Evolutionary conservation across 345 rosid species (phyloP).

Genomic region (Hevea brasiliensis): DNA sequence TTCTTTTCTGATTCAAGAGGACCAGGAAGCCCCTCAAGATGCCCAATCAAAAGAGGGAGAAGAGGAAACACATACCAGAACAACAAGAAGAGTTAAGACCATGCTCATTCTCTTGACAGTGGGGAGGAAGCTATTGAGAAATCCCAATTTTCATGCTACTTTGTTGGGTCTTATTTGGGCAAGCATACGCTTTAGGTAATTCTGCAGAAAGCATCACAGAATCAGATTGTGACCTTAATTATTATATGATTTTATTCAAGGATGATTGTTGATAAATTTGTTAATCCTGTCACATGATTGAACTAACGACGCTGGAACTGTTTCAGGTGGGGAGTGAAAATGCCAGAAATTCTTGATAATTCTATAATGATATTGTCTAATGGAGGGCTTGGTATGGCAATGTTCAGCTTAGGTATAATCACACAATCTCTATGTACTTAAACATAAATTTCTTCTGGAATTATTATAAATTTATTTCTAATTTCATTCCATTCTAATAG

Average conservation of each 20-base stretch:
- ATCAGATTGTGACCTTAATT: background rate
- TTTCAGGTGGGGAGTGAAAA: conserved; percentile 58
- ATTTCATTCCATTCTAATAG: conserved; percentile 31
- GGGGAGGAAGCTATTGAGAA: conserved; percentile 60
- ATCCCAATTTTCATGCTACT: conserved; percentile 86
- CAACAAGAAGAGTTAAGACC: conserved; percentile 42
- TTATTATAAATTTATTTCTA: background rate
- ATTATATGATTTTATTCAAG: background rate
- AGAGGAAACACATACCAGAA: conserved; percentile 37
- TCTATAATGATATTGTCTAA: conserved; percentile 64
- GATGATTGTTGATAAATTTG: background rate
- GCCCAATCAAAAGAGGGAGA: conserved; percentile 50
- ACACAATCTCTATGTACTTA: background rate
- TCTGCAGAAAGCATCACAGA: background rate
- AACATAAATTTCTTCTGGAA: background rate
- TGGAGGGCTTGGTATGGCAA: conserved; percentile 98
- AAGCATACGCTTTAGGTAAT: conserved; percentile 69
- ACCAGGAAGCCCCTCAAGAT: conserved; percentile 42
- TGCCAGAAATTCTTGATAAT: conserved; percentile 64
- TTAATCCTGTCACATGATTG: background rate
- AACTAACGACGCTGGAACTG: background rate
- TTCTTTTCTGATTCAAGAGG: conserved; percentile 22
- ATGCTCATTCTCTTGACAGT: conserved; percentile 54
- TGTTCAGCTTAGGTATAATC: conserved; percentile 83
- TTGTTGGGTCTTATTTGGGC: conserved; percentile 74